Evolutionary conservation across 2,329 filamentous ascomycete genomes (phyloP).

Genomic region (Verticillium isaacii): DNA sequence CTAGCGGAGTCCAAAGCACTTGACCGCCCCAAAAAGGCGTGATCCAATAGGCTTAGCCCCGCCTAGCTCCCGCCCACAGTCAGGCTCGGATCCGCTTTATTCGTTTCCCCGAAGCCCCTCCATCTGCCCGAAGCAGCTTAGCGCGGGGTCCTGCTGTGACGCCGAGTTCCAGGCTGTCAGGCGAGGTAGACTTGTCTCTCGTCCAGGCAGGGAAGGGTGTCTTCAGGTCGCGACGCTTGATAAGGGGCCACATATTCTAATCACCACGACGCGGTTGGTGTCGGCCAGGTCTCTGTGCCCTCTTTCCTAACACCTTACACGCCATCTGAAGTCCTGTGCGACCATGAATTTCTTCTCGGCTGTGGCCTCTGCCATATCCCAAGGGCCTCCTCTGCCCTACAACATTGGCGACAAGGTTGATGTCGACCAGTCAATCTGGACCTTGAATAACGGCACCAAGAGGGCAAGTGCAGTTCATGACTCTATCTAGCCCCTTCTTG

Average conservation of each 20-base stretch:
- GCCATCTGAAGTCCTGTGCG: neutral
- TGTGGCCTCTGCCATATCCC: slow-evolving; percentile 92
- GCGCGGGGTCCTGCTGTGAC: slow-evolving; percentile 10
- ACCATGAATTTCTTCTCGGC: slow-evolving; percentile 95
- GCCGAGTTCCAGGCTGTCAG: neutral
- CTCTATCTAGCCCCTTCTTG: neutral
- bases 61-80: neutral
- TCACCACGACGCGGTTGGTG: neutral
- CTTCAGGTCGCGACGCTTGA: neutral
- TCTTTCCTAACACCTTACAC: neutral
- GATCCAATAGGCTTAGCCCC: neutral
- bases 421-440: slow-evolving; percentile 91
- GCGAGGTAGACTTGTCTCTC: neutral
- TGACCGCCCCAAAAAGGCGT: neutral
- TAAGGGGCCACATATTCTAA: neutral
- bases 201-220: neutral
- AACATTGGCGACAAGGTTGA: slow-evolving; percentile 90
- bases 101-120: slow-evolving; percentile 7
- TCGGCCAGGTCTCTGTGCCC: neutral
- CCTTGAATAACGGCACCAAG: slow-evolving; percentile 90
- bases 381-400: slow-evolving; percentile 90
- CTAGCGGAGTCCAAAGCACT: neutral
- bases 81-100: neutral
- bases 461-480: slow-evolving; percentile 50
- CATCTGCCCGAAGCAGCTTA: slow-evolving; percentile 8